Evolutionary conservation across 768 basidiomycete species (phyloP), one percentile per base, ranked within the genome.

Genomic region (Coprinellus micaceus): DNA sequence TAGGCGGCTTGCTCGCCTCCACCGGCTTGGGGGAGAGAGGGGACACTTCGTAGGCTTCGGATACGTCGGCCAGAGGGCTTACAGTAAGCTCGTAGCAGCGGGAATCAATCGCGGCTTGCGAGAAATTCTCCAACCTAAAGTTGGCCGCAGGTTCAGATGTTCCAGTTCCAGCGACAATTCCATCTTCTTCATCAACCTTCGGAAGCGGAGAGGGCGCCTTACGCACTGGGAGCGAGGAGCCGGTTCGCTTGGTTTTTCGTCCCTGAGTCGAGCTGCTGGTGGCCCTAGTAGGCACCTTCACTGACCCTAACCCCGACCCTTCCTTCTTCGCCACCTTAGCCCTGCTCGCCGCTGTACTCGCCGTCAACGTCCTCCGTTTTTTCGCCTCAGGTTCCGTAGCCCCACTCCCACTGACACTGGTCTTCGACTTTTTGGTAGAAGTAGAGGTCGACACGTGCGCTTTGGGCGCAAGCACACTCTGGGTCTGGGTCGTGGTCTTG

Each of bases 71-170:
- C 61, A 91, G 69, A 43, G 89, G 89, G 63, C 80, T 74, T 60
- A 91, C 89, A 4, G 89, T 91, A 60, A 91, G 66, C 63, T 89
- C 89, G 64, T 90, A 89, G 71, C 89, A 90, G 49, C 80, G 81
- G n/a, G 89, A 82, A 63, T 89, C 83, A 52, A 86, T 83, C 40
- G 75, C 70, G 2, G 75, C 77, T 64, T 89, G 85, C 15, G 75
- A 66, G 36, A 77, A 58, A 17, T 66, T 41, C 43, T 52, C 22
- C 29, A 43, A 6, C n/a, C n/a, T n/a, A n/a, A n/a, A n/a, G n/a
- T 43, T 15, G 19, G 19, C n/a, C 10, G 19, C 40, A 10, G 40
- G 68, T 60, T 71, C 64, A 22, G 57, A 40, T 33, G 66, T 26
- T 26, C 25, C 67, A 60, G 69, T 72, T 28, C 65, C 65, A 11